phyloP scores from a whole-genome alignment of 2,329 filamentous ascomycete species.

The Scedosporium apiospermum region DNA sequence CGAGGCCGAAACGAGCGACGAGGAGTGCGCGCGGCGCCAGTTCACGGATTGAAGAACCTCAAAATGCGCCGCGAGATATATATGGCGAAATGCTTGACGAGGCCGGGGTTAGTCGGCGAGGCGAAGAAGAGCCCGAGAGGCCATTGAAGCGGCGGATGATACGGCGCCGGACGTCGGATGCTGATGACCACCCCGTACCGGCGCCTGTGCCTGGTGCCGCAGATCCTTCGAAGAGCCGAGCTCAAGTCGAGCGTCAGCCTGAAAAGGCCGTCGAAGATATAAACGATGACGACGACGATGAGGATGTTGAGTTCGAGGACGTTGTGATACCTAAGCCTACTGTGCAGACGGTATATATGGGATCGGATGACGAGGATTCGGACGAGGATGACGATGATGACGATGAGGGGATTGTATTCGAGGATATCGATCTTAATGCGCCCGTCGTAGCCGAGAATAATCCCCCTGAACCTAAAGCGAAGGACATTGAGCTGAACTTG shows the following conservation, averaged over 20 bases:
- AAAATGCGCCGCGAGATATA: constrained; percentile 21
- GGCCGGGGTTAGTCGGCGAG: constrained; percentile 27
- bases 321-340: constrained; percentile 36
- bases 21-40: neutral
- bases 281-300: constrained; percentile 23
- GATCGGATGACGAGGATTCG: constrained; percentile 32
- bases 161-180: neutral
- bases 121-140: constrained; percentile 26
- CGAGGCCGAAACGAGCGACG: neutral
- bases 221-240: neutral
- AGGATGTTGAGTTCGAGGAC: constrained; percentile 40
- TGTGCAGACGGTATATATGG: constrained; percentile 40
- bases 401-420: constrained; percentile 33
- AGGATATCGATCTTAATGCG: constrained; percentile 36
- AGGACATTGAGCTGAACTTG: constrained; percentile 42
- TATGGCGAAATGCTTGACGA: constrained; percentile 41
- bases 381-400: constrained; percentile 27
- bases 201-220: neutral
- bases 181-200: neutral
- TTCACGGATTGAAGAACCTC: neutral
- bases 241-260: neutral
- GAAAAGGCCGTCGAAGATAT: neutral
- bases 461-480: constrained; percentile 14
- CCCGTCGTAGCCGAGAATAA: constrained; percentile 11
- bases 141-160: constrained; percentile 8